Conservation (phyloP, 495 filamentous ascomycete species). For the Penicillium psychrofluorescens region DNA sequence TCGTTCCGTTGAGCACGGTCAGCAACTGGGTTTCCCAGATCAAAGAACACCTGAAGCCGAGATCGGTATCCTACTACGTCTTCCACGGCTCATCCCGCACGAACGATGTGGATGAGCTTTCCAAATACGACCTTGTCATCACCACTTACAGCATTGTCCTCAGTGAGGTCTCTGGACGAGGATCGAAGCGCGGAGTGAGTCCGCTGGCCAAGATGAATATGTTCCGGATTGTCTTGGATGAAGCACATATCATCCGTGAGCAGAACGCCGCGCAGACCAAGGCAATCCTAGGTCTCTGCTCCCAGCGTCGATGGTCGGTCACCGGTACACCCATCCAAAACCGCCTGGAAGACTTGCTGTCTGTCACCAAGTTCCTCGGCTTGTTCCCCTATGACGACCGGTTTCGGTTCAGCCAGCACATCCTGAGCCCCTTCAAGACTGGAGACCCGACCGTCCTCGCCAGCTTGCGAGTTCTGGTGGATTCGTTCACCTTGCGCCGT, state of each 20-base stretch:
- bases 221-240: constrained; percentile 94
- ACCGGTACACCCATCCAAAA: constrained; percentile 92
- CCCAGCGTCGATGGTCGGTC: constrained; percentile 86
- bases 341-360: constrained; percentile 80
- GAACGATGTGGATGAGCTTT: constrained; percentile 58
- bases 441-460: constrained; percentile 75
- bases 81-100: constrained; percentile 77
- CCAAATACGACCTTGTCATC: constrained; percentile 73
- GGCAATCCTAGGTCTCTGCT: constrained; percentile 73
- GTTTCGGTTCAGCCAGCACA: constrained; percentile 63
- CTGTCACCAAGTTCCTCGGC: constrained; percentile 84
- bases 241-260: constrained; percentile 90
- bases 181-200: constrained; percentile 50
- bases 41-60: constrained; percentile 62
- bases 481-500: constrained; percentile 86
- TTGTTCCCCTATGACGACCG: constrained; percentile 81
- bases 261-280: constrained; percentile 72
- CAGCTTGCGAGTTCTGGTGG: constrained; percentile 83
- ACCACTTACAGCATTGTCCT: constrained; percentile 88
- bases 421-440: constrained; percentile 68
- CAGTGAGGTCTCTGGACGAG: constrained; percentile 60
- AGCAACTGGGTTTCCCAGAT: constrained; percentile 92
- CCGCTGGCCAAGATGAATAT: constrained; percentile 72
- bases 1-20: constrained; percentile 84
- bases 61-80: constrained; percentile 58